Evolutionary conservation across 2,329 filamentous ascomycete genomes (phyloP), one percentile per base, ranked within the genome.

Genomic region (Colletotrichum sojae): DNA sequence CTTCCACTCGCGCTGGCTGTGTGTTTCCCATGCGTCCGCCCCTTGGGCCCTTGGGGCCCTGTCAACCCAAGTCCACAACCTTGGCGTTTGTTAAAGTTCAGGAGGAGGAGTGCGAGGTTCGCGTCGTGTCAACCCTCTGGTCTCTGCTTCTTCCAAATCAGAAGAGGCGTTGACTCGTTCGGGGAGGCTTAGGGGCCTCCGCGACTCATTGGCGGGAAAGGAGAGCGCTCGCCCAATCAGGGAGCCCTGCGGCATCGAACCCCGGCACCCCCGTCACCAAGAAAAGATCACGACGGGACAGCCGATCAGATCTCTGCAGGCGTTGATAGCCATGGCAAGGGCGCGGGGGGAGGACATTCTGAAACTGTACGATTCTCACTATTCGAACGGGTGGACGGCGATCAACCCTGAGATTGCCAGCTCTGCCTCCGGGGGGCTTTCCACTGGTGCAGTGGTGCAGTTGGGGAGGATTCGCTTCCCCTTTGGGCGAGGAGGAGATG

Each of bases 281-380:
- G 61, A 69, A 69, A 69, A 61, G 62, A 45, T 46, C 61, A 69
- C 46, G 18, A 25, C 45, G 55, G 60, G 22, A 60, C 40, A 22
- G 36, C 36, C 55, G 55, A 66, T 66, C 43, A 49, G 55, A 55
- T 54, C 49, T 60, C 27, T 45, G 16, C 61, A 66, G 55, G 31
- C 49, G 51, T 36, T 52, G 49, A 52, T 59, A 45, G 59, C 64
- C 36, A 51, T 45, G 58, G 63, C 57, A 43, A 15, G 18, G 56
- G 63, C 51, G 59, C 59, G 48, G 53, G 51, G 53, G 51, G 49
- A 54, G 18, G 54, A 13, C 43, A 51, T 22, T 56, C 55, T 69
- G 66, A 69, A 66, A 69, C 66, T 45, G 36, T 39, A 22, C 49
- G 49, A 36, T 39, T 43, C 49, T 62, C 59, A 22, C 22, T 12